Base-by-base conservation (phyloP, 352 stramenopile genomes). In the Phytophthora pistaciae region DNA sequence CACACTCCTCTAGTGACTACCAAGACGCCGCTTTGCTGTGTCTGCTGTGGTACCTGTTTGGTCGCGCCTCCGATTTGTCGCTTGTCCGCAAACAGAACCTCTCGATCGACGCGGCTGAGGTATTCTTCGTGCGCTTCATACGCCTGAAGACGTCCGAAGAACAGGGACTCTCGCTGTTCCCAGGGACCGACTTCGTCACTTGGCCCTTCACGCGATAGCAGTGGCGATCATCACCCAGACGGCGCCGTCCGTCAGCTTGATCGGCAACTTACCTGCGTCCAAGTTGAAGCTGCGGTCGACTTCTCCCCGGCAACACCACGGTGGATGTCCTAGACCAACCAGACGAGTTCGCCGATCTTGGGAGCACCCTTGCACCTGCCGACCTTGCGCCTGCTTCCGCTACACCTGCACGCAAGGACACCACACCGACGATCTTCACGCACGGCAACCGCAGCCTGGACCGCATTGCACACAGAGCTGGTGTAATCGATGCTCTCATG, bases 91-190 rank as follows among this genome's bases (percentile, higher is more conserved):
- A 77, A 21, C 64, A 66, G n/a, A 74, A 68, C n/a, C 16, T 82
- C 3, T 70, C 60, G 1, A 40, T 77, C 46, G 56, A 72, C 44
- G 33, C 49, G 4, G 67, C 27, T 7, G 48, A 63, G 2, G 46
- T 74, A 1, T 61, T 71, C 56, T 71, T 71, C 38, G 7, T 71
- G 3, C 56, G 59, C 25, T 77, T 84, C 16, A 48, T 77, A 1
- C 66, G 70, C 10, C 14, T 79, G 40, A 84, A 84, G 62, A 77
- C 70, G 0, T 72, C 60, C 0, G 56, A 83, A 46, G 68, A 78
- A 50, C 64, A 83, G 14, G 61, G 61, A 0, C 20, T 87, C 0
- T 79, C 67, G 8, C 54, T 83, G 14, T 78, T 82, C 23, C 72
- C 69, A 1, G 68, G 71, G 6, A 38, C 9, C 0, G 56, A 66